Base-by-base conservation (phyloP, 352 stramenopile species). In the Phytophthora colocasiae region DNA sequence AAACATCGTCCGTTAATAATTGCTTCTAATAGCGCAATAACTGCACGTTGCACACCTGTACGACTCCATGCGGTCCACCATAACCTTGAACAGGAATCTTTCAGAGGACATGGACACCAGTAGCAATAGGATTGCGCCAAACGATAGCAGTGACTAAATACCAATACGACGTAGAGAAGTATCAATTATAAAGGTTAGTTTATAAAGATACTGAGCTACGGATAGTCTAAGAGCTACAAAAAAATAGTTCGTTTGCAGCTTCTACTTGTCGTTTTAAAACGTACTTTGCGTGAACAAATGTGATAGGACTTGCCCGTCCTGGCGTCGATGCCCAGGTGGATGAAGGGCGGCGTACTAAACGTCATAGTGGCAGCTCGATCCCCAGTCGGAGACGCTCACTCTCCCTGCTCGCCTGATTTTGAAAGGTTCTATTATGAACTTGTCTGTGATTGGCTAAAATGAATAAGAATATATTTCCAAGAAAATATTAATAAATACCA, bases 31-130 rank as follows among this genome's bases (percentile, higher is more conserved):
- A 17, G 12, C n/a, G 29, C 26, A 10, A 32, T 8, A 17, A 52
- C 12, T 17, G 39, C 26, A 55, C 15, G 9, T 12, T 26, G 45
- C 73, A 14, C 49, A 95, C 85, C 87, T 84, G 69, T 96, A 96
- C 51, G 87, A 95, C 61, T 93, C 82, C 89, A 96, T 96, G 45
- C 87, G 87, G 48, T 96, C 89, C 40, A 96, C 76, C 85, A 96
- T 91, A 48, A 92, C 66, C 63, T 96, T 96, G 62, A 96, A 96
- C 54, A 93, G 78, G 61, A 96, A 89, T 24, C 89, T 74, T 78
- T 96, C 89, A 7, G 84, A 87, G 26, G 82, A 80, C 84, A 95
- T 95, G 41, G 81, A 71, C 39, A 93, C 63, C n/a, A 94, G 63
- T 24, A 96, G 66, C 56, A 89, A 38, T n/a, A 89, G 47, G 26